phyloP scores from a whole-genome alignment of 176 grass and related monocot genomes.

The Eragrostis curvula region DNA sequence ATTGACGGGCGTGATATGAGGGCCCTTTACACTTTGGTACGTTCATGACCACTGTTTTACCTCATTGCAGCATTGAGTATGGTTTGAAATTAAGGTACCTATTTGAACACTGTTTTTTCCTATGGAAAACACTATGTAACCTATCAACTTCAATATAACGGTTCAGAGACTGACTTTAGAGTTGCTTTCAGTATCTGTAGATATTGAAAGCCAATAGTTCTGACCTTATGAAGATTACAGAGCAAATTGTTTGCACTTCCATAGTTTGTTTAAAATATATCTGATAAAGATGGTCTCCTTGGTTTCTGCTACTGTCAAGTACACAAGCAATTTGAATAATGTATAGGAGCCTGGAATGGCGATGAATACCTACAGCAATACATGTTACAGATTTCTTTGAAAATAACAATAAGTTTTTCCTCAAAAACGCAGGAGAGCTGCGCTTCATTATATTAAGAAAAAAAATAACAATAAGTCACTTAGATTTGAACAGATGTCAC shows the following conservation, averaged over 20 bases:
- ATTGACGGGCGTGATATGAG: constrained; percentile 71
- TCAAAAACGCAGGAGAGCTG: too few species aligned
- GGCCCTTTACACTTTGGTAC: constrained; percentile 91
- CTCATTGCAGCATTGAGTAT: constrained; percentile 22
- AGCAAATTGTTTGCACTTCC: too few species aligned
- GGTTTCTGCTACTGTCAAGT: constrained; percentile 40
- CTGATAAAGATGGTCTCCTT: too few species aligned
- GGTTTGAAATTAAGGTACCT: constrained; percentile 17
- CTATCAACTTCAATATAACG: neutral
- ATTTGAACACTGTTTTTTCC: neutral
- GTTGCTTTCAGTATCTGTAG: constrained; percentile 23
- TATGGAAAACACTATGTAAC: constrained; percentile 1
- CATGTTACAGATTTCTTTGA: too few species aligned
- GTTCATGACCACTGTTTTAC: constrained; percentile 47
- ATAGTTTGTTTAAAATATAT: too few species aligned
- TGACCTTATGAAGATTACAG: constrained; percentile 15
- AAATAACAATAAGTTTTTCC: too few species aligned
- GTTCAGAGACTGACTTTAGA: constrained; percentile 17
- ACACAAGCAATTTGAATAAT: constrained; percentile 20
- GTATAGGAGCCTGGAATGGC: constrained; percentile 33
- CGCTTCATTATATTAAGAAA: too few species aligned
- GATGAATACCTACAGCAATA: constrained; percentile 20
- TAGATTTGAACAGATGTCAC: constrained; percentile 27
- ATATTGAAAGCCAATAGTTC: constrained; percentile 36
- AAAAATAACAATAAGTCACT: constrained; percentile 21